Percentiles rank a stretch among this genome's conserved stretches.
These are phyloP conservation scores for Daedaleopsis nitida DNA, from an alignment of 768 basidiomycete species.

Conservation along the genomic window DNA sequence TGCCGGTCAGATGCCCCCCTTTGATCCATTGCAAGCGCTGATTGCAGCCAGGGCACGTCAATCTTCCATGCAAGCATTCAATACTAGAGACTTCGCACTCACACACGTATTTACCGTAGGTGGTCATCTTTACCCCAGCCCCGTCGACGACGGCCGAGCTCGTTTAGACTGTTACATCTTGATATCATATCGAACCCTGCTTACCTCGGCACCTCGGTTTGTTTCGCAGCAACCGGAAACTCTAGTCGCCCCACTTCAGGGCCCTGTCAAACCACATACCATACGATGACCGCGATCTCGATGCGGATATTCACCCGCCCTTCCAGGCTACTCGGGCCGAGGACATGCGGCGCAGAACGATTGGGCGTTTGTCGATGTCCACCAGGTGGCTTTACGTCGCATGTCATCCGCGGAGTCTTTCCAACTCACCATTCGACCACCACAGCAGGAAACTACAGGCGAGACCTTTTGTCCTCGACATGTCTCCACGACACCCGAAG, in stretches of 20 bases:
- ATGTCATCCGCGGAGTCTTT: neutral
- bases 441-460: neutral
- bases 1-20: too few species aligned
- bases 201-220: neutral
- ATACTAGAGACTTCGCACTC: neutral
- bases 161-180: neutral
- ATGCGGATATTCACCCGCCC: neutral
- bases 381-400: neutral
- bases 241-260: neutral
- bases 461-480: neutral
- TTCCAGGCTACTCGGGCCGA: too few species aligned
- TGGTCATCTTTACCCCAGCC: neutral
- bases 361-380: neutral
- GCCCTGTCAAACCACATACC: too few species aligned
- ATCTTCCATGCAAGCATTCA: neutral
- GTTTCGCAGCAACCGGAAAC: neutral
- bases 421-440: neutral
- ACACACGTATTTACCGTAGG: neutral
- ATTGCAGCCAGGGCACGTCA: neutral
- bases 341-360: neutral
- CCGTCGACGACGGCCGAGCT: neutral
- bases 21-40: too few species aligned
- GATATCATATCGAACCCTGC: neutral
- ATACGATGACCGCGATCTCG: neutral
- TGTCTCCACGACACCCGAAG: neutral